These are phyloP conservation scores for Debaryomyces singareniensis DNA, from an alignment of 1,139 yeast species.

Conservation along the genomic window DNA sequence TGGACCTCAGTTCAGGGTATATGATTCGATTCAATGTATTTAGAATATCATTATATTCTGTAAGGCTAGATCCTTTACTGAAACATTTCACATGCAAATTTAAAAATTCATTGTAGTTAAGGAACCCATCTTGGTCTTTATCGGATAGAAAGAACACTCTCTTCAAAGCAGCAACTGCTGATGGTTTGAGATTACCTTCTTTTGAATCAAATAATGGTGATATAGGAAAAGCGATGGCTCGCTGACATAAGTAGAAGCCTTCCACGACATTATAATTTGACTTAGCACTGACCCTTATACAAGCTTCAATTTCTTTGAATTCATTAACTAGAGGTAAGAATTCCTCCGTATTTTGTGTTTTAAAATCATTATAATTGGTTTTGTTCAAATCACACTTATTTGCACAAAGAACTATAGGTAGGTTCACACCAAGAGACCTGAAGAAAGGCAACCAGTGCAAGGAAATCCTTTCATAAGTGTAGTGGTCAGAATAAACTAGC, in stretches of 20 bases:
- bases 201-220: slow-evolving; percentile 93
- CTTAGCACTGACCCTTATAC: slow-evolving; percentile 83
- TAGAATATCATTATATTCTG: slow-evolving; percentile 27
- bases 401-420: slow-evolving; percentile 87
- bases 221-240: slow-evolving; percentile 90
- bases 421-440: slow-evolving; percentile 84
- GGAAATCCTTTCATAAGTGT: slow-evolving; percentile 85
- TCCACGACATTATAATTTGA: slow-evolving; percentile 75
- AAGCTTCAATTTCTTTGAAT: slow-evolving; percentile 89
- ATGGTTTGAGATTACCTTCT: slow-evolving; percentile 72
- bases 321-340: slow-evolving; percentile 82
- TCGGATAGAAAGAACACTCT: slow-evolving; percentile 83
- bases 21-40: slow-evolving; percentile 19
- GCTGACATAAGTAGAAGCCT: slow-evolving; percentile 84
- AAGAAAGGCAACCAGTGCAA: slow-evolving; percentile 93
- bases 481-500: slow-evolving; percentile 89
- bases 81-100: slow-evolving; percentile 73
- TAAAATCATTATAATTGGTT: slow-evolving; percentile 16
- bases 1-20: slow-evolving; percentile 15
- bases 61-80: slow-evolving; percentile 30
- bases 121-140: slow-evolving; percentile 80
- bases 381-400: slow-evolving; percentile 59
- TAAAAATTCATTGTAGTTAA: slow-evolving; percentile 64
- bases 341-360: slow-evolving; percentile 54
- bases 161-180: slow-evolving; percentile 68